These are phyloP conservation scores for Fraxinus nigra DNA, from an alignment of 305 asterid genomes.

Conservation along the genomic window DNA sequence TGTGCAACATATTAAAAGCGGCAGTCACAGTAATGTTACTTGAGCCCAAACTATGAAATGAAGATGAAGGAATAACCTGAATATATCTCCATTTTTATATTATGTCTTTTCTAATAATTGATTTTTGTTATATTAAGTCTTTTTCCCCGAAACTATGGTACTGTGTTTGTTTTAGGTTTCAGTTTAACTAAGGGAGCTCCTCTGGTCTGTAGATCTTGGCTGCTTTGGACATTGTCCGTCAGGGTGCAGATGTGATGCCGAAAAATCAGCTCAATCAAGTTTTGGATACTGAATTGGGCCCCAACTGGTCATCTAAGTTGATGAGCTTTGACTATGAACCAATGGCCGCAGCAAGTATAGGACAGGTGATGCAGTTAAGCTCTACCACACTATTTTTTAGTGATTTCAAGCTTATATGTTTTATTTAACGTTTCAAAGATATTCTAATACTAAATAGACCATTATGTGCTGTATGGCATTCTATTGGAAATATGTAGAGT, in stretches of 20 bases:
- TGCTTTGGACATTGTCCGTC: conserved; percentile 94
- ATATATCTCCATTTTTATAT: neutral
- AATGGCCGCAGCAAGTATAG: conserved; percentile 94
- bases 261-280: conserved; percentile 85
- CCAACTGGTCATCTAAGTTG: conserved; percentile 73
- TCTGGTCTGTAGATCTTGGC: conserved; percentile 63
- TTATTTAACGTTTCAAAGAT: neutral
- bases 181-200: conserved; percentile 23
- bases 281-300: conserved; percentile 79
- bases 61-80: neutral
- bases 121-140: neutral
- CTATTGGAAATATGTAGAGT: neutral
- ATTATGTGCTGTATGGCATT: neutral
- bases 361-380: conserved; percentile 60
- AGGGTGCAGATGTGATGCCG: conserved; percentile 99
- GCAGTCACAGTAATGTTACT: neutral
- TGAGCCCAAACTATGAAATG: conserved; percentile 7
- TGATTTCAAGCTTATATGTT: neutral
- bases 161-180: conserved; percentile 8
- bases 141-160: neutral
- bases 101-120: neutral
- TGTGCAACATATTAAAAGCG: neutral
- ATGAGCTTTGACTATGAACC: conserved; percentile 83
- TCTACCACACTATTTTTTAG: neutral
- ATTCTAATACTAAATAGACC: neutral